phyloP scores from a whole-genome alignment of 2,329 filamentous ascomycete species.

The Magnaporthiopsis rhizophila region DNA sequence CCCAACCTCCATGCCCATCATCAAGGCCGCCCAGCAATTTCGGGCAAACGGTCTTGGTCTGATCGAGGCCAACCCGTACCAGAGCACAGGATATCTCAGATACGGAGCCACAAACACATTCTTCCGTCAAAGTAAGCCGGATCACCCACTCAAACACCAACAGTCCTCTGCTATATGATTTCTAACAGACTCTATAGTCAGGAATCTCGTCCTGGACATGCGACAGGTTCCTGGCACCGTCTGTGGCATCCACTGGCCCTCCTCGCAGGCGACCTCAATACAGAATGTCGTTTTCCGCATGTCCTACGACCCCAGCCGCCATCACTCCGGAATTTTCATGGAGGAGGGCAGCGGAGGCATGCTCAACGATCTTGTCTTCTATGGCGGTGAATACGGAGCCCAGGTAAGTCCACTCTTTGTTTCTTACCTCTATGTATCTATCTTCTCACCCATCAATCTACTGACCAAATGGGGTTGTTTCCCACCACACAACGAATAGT shows the following conservation, averaged over 20 bases:
- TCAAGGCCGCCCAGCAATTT: conserved; percentile 46
- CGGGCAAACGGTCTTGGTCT: conserved; percentile 29
- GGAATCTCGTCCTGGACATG: conserved; percentile 49
- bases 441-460: neutral
- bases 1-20: conserved; percentile 43
- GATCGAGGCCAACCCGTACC: conserved; percentile 40
- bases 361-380: conserved; percentile 60
- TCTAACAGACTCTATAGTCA: conserved; percentile 56
- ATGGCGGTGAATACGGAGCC: conserved; percentile 53
- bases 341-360: conserved; percentile 59
- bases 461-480: neutral
- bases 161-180: conserved; percentile 58
- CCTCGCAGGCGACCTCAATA: conserved; percentile 53
- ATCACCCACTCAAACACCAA: neutral
- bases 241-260: conserved; percentile 59
- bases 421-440: neutral
- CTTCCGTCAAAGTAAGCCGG: conserved; percentile 34
- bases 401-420: neutral
- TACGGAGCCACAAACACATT: conserved; percentile 53
- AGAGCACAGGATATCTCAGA: conserved; percentile 27
- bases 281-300: conserved; percentile 48
- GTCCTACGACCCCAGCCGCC: conserved; percentile 33
- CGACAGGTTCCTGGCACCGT: conserved; percentile 39
- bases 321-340: conserved; percentile 49
- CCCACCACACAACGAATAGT: conserved; percentile 7